Base-by-base conservation (phyloP, 768 basidiomycete species). In the Lactifluus pinguis region DNA sequence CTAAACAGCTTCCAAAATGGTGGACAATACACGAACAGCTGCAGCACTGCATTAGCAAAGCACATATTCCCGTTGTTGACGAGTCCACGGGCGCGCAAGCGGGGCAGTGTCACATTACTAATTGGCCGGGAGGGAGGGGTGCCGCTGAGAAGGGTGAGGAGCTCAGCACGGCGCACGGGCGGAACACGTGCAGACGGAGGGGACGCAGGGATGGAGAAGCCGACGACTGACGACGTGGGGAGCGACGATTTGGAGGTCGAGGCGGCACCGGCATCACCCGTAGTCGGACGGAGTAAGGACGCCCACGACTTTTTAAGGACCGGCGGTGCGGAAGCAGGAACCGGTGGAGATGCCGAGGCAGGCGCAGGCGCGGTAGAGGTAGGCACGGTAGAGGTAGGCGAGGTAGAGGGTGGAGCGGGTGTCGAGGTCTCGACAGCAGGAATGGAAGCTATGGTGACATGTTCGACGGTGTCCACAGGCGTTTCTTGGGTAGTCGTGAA, bases 21-120 rank as follows among this genome's bases (percentile, higher is more conserved):
- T n/a, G 82, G 79, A 67, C 88, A 92, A 72, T 93, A 95, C 0
- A 95, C 81, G 32, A 99, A 78, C 1, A 89, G 83, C 75, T 98
- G 95, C 34, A 99, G 76, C 25, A 98, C 89, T 0, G 93, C 85
- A 68, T 98, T 99, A 32, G 94, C 94, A 69, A 98, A 99, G 71
- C 95, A 99, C 85, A 98, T 86, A 73, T 99, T 99, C 0, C 95
- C 95, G 2, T 83, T 87, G 72, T 99, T 99, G 66, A 98, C 79
- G 52, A 99, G 75, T 5, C 95, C 95, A 14, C 95, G 79, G 0
- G 91, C 83, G 7, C 78, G 76, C 38, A 90, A 80, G 51, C 71
- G 72, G 2, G 73, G 67, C 55, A 66, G 61, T 10, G 65, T 64
- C 19, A 67, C 57, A 34, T 48, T 19, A 19, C 29, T 25, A 29